Conservation (phyloP, 2,329 filamentous ascomycete species). For the Polychaeton citri region DNA sequence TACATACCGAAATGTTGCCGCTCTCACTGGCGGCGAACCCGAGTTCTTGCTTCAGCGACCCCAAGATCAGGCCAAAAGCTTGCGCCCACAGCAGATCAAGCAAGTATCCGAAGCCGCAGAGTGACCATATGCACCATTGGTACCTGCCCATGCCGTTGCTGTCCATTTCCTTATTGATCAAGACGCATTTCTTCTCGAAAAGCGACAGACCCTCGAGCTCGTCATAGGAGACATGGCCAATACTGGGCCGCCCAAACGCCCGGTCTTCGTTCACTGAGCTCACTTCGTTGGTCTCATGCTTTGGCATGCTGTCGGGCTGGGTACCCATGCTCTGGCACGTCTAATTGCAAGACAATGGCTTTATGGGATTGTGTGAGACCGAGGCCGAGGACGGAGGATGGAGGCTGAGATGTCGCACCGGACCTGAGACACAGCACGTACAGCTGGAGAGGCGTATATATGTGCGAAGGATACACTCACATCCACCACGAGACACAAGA, state of each 20-base stretch:
- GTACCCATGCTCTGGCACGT: neutral
- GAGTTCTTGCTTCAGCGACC: constrained; percentile 43
- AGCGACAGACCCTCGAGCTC: constrained; percentile 20
- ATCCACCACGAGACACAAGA: too few relatives aligned
- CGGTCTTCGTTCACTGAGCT: neutral
- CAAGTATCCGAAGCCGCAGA: constrained; percentile 43
- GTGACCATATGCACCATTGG: constrained; percentile 37
- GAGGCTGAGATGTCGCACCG: too few relatives aligned
- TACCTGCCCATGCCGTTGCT: constrained; percentile 40
- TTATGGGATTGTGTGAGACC: too few relatives aligned
- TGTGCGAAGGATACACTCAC: too few relatives aligned
- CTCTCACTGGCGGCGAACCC: constrained; percentile 32
- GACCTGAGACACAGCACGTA: too few relatives aligned
- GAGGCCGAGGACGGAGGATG: too few relatives aligned
- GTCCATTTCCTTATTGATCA: constrained; percentile 38
- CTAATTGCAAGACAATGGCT: too few relatives aligned
- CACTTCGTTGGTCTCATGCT: neutral
- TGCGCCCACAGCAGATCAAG: constrained; percentile 47
- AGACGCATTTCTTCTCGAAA: constrained; percentile 31
- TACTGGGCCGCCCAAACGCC: neutral
- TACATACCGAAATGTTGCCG: constrained; percentile 37
- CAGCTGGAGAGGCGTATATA: too few relatives aligned
- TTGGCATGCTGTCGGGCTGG: neutral
- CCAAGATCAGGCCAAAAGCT: constrained; percentile 42
- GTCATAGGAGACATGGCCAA: neutral